phyloP scores from a whole-genome alignment of 179 eudicot genomes.

The Beta lomatogona region DNA sequence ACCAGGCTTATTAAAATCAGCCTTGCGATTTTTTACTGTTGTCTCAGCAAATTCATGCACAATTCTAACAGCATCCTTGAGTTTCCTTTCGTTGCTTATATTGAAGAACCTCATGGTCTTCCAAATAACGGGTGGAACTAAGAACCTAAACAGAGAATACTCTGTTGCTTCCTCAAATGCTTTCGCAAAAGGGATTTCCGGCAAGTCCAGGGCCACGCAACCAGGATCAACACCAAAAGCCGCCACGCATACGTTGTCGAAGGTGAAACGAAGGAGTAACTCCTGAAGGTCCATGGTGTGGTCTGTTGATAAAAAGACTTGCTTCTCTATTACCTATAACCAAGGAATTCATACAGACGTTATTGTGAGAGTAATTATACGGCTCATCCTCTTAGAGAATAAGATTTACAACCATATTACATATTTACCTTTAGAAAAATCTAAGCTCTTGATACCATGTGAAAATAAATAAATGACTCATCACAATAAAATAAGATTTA shows the following conservation, averaged over 20 bases:
- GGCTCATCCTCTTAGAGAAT: no score
- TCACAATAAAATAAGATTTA: no score
- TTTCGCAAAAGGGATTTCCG: slow-evolving; percentile 52
- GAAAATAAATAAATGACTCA: no score
- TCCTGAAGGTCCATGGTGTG: slow-evolving; percentile 55
- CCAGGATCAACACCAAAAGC: slow-evolving; percentile 62
- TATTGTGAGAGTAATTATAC: not conserved
- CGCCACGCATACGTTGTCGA: slow-evolving; percentile 55
- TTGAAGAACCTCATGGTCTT: slow-evolving; percentile 43
- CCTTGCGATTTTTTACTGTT: slow-evolving; percentile 51
- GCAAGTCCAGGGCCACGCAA: slow-evolving; percentile 44
- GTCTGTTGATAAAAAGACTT: slow-evolving; percentile 12
- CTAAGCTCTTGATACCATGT: no score
- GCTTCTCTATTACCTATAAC: slow-evolving; percentile 42
- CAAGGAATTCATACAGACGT: not conserved
- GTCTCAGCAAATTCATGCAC: slow-evolving; percentile 60
- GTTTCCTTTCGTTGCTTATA: slow-evolving; percentile 41
- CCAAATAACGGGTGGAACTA: slow-evolving; percentile 57
- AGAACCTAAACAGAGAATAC: slow-evolving; percentile 46
- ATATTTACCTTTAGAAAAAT: no score
- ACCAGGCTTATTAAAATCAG: slow-evolving; percentile 26
- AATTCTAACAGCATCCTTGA: slow-evolving; percentile 37
- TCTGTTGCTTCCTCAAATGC: slow-evolving; percentile 64
- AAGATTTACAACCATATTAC: no score
- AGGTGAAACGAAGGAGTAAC: slow-evolving; percentile 51